phyloP scores from a whole-genome alignment of 73 alveolate genomes.

The Diophrys appendiculata region DNA sequence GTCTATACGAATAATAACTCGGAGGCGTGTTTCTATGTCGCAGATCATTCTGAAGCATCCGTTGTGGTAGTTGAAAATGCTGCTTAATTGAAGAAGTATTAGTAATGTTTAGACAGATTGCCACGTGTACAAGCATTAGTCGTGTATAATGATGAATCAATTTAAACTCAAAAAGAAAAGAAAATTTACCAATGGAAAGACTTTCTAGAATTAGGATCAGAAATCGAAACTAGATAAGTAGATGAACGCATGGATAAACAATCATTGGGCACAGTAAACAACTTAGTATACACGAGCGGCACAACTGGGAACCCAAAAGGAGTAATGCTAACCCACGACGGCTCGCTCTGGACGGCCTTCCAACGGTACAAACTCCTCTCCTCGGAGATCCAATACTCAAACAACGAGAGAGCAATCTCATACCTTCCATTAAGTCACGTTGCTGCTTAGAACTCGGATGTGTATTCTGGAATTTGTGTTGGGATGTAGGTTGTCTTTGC shows the following conservation, averaged over 20 bases:
- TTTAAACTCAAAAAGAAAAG: not conserved
- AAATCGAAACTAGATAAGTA: not conserved
- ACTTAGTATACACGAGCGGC: conserved; percentile 86
- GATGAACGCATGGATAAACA: not conserved
- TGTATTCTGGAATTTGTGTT: not conserved
- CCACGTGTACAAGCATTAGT: conserved; percentile 71
- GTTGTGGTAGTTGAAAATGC: conserved; percentile 32
- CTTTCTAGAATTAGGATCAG: conserved; percentile 40
- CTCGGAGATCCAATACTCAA: not conserved
- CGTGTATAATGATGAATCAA: conserved; percentile 18
- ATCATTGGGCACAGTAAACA: conserved; percentile 73
- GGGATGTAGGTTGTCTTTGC: conserved; percentile 33
- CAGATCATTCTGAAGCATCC: conserved; percentile 52
- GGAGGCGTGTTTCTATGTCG: conserved; percentile 46
- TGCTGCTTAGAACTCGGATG: conserved; percentile 50
- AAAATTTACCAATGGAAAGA: conserved; percentile 37
- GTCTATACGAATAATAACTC: conserved; percentile 61
- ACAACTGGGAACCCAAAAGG: conserved; percentile 91
- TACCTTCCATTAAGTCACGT: conserved; percentile 64
- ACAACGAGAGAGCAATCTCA: conserved; percentile 37
- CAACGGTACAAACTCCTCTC: not conserved
- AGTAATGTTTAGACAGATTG: conserved; percentile 38
- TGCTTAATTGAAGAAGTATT: conserved; percentile 28
- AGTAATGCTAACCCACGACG: conserved; percentile 88
- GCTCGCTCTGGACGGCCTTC: conserved; percentile 30